Evolutionary conservation across 2,329 filamentous ascomycete genomes (phyloP), one percentile per base, ranked within the genome.

Genomic region (Ascochyta pisi): DNA sequence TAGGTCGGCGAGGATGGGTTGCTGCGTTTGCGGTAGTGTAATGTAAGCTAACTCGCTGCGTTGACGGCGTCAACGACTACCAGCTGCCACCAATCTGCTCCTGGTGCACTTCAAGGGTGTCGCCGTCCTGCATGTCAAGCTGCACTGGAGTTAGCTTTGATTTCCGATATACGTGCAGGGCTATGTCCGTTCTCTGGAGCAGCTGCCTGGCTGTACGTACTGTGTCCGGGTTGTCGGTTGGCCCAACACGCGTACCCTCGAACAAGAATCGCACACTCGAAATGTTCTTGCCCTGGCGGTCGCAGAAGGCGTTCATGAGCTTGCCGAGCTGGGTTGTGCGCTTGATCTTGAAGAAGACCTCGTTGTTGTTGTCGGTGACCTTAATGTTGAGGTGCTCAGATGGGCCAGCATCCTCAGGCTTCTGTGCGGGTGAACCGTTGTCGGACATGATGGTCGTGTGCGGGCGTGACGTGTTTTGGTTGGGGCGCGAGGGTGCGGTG

Each of bases 311-410:
- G 60, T 92, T 89, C 95, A 99, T 99, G 51, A 99, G 83, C 83
- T 99, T 99, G 81, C 96, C 95, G 1, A 99, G 86, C 76, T 92
- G 91, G 1, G 95, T 99, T 22, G 89, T 92, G 34, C 93, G 87
- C 88, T 99, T 99, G 82, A 99, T 99, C 84, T 99, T 99, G 84
- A 99, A 99, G 78, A 98, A 99, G 69, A 99, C 94, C 76, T 99
- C 95, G 76, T 99, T 99, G 82, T 97, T 97, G 81, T 96, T 97
- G 70, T 99, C 95, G 0, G 95, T 98, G 13, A 99, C 95, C 77
- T 99, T 99, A 81, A 99, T 98, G 81, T 99, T 99, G 5, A 99
- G 83, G 78, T 99, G 95, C 79, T 98, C 94, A 27, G 81, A 81
- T 52, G 81, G 79, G 23, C 81, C 73, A 5, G 76, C 70, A 50